These are phyloP conservation scores for Exophiala viscosa DNA, from an alignment of 2,329 filamentous ascomycete genomes.

Conservation along the genomic window DNA sequence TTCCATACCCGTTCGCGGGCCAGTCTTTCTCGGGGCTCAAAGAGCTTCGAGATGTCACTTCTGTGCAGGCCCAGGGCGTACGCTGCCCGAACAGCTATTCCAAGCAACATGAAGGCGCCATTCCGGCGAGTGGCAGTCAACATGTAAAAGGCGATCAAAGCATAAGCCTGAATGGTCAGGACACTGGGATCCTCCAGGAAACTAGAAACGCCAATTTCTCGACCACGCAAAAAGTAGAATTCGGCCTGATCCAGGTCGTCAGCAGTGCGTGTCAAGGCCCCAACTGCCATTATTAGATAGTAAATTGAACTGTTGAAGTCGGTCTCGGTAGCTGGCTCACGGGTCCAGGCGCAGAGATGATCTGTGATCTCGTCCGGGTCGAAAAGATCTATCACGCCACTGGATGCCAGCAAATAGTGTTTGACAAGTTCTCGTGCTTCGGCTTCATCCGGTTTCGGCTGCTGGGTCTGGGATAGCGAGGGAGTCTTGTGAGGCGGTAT, in stretches of 20 bases:
- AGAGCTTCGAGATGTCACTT: constrained; percentile 51
- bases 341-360: constrained; percentile 38
- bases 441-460: constrained; percentile 33
- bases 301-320: constrained; percentile 48
- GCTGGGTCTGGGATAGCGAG: constrained; percentile 15
- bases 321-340: constrained; percentile 30
- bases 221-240: constrained; percentile 46
- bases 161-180: constrained; percentile 50
- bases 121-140: constrained; percentile 51
- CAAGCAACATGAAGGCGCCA: constrained; percentile 51
- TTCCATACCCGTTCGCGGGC: constrained; percentile 52
- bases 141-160: constrained; percentile 52
- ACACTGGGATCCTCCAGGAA: constrained; percentile 50
- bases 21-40: constrained; percentile 40
- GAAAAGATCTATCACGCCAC: constrained; percentile 49
- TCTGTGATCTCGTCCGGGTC: constrained; percentile 43
- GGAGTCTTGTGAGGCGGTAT: constrained; percentile 22
- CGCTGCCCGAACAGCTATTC: constrained; percentile 50
- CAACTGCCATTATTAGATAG: constrained; percentile 51
- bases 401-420: constrained; percentile 46
- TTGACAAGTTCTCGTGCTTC: constrained; percentile 42
- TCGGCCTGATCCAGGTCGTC: constrained; percentile 42
- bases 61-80: constrained; percentile 53
- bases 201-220: constrained; percentile 43
- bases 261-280: constrained; percentile 36